Percentiles rank a stretch among this genome's conserved stretches.
phyloP scores from a whole-genome alignment of 352 stramenopile genomes.

The Phytopythium montanum region DNA sequence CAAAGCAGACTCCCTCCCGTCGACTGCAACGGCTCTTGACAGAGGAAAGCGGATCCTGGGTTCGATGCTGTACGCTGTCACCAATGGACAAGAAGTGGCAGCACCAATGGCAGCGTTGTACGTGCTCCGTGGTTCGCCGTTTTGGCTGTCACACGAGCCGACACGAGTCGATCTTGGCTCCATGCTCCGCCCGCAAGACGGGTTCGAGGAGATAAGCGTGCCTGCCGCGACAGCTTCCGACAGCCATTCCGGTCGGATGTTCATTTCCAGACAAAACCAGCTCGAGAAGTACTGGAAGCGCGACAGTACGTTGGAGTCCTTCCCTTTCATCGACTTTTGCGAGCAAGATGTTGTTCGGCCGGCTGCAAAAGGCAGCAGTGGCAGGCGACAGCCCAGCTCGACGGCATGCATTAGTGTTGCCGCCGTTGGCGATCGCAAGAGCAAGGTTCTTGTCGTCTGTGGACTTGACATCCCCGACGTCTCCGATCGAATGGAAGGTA shows the following conservation, averaged over 20 bases:
- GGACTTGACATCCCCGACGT: slow-evolving; percentile 14
- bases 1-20: slow-evolving; percentile 2
- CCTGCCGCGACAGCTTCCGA: background rate
- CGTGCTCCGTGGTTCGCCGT: slow-evolving; percentile 11
- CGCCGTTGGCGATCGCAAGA: background rate
- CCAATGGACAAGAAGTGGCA: slow-evolving; percentile 14
- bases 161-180: slow-evolving; percentile 3
- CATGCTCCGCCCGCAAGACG: background rate
- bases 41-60: slow-evolving; percentile 11
- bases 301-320: background rate
- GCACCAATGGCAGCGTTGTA: slow-evolving; percentile 14
- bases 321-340: slow-evolving; percentile 13
- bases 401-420: no score
- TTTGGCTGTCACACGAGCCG: slow-evolving; percentile 19
- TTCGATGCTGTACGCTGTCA: slow-evolving; percentile 15
- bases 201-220: slow-evolving; percentile 3
- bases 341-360: slow-evolving; percentile 4
- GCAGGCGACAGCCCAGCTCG: background rate
- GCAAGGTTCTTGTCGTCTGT: slow-evolving; percentile 7
- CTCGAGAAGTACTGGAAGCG: slow-evolving; percentile 14
- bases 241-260: background rate
- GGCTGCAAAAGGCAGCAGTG: background rate
- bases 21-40: slow-evolving; percentile 7
- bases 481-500: background rate
- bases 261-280: background rate